Evolutionary conservation across 2,329 filamentous ascomycete genomes (phyloP).

Genomic region (Colletotrichum sp.): DNA sequence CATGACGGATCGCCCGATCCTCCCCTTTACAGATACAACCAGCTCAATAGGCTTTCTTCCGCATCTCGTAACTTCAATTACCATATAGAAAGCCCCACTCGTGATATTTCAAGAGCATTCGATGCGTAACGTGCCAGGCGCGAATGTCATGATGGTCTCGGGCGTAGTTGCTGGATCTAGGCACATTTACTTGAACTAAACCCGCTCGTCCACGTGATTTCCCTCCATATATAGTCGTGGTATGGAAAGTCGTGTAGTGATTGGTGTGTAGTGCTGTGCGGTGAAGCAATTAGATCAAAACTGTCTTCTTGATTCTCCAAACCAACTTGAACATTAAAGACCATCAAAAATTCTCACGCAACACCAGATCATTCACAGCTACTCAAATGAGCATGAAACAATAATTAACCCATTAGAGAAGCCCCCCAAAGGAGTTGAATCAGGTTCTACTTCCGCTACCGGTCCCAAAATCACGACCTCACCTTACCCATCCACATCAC

Average conservation of each 20-base stretch:
- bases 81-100: too few species aligned
- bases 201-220: too few species aligned
- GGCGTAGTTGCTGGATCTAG: too few species aligned
- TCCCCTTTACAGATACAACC: too few species aligned
- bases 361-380: not conserved
- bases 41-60: too few species aligned
- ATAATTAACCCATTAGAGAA: accelerated
- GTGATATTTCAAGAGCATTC: too few species aligned
- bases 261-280: accelerated
- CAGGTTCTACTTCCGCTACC: accelerated
- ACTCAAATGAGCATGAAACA: accelerated
- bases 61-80: too few species aligned
- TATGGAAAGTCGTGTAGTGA: too few species aligned
- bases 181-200: not conserved
- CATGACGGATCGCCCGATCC: too few species aligned
- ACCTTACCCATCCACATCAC: not conserved
- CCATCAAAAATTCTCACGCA: not conserved
- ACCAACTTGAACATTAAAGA: not conserved
- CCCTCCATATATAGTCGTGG: too few species aligned
- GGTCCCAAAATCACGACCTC: not conserved
- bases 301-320: accelerated
- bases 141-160: too few species aligned
- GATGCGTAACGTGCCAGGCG: too few species aligned
- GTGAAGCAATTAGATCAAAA: accelerated
- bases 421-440: accelerated